A percentile compares a stretch with the other conserved stretches of the same genome.
phyloP scores from a whole-genome alignment of 2,329 filamentous ascomycete genomes.

The Penicillium sp. region DNA sequence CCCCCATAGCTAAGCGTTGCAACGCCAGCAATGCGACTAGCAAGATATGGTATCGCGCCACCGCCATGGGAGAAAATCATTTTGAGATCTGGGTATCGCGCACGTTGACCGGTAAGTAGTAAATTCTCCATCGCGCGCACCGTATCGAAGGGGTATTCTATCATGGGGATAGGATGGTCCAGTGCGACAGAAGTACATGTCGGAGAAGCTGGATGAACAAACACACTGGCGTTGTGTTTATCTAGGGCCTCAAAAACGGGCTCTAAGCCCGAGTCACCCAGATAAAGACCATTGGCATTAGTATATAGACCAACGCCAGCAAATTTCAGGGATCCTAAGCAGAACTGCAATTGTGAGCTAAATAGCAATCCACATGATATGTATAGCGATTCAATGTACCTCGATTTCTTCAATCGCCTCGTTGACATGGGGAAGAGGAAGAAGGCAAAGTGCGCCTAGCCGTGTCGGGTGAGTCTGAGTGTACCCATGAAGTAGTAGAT shows the following conservation, averaged over 20 bases:
- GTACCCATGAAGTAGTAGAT: conserved; percentile 8
- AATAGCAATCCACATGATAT: background rate
- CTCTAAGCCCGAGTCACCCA: conserved; percentile 1
- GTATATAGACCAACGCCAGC: conserved; percentile 10
- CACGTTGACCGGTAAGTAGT: conserved; percentile 23
- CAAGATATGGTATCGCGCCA: conserved; percentile 29
- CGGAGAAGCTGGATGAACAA: conserved; percentile 11
- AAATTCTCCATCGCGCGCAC: conserved; percentile 29
- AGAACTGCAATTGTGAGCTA: conserved; percentile 1
- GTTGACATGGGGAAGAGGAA: conserved; percentile 10
- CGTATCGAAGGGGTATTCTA: conserved; percentile 33
- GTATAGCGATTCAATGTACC: background rate
- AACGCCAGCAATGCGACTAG: conserved; percentile 24
- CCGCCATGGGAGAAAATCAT: conserved; percentile 31
- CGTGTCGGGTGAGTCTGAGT: conserved; percentile 7
- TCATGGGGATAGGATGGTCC: conserved; percentile 21
- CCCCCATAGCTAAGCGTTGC: conserved; percentile 23
- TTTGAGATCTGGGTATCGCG: conserved; percentile 22
- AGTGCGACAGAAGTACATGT: conserved; percentile 10
- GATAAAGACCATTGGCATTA: conserved; percentile 8
- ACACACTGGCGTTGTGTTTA: conserved; percentile 5
- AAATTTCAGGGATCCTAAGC: conserved; percentile 5
- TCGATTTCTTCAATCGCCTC: conserved; percentile 6
- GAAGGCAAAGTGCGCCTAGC: conserved; percentile 12
- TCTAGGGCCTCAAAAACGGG: conserved; percentile 7